These are phyloP conservation scores for Chloris gayana DNA, from an alignment of 176 grass and related monocot genomes.

Conservation along the genomic window DNA sequence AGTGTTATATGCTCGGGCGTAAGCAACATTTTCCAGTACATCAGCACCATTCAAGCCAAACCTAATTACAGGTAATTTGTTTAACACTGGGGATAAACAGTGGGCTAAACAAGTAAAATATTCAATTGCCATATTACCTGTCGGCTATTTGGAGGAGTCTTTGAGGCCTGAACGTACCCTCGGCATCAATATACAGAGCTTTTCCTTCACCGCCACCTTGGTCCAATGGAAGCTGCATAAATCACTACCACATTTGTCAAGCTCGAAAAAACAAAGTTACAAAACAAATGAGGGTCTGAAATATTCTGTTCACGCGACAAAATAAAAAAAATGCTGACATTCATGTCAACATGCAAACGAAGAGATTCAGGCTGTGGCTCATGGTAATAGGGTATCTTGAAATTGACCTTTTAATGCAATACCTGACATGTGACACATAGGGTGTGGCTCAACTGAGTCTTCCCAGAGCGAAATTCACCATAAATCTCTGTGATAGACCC, in stretches of 20 bases:
- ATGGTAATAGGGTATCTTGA: neutral
- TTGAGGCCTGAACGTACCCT: conserved; percentile 92
- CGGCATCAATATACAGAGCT: conserved; percentile 89
- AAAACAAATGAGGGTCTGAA: neutral
- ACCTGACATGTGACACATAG: conserved; percentile 99
- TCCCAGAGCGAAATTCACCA: conserved; percentile 89
- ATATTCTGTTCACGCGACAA: neutral
- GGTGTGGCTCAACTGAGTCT: conserved; percentile 91
- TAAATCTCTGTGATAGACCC: conserved; percentile 97
- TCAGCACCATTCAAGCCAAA: conserved; percentile 95
- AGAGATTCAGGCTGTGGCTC: neutral
- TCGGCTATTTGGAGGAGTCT: conserved; percentile 94
- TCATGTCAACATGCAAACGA: neutral
- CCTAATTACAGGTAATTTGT: conserved; percentile 41
- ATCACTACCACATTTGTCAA: conserved; percentile 21
- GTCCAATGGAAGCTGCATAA: conserved; percentile 81
- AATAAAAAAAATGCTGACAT: neutral
- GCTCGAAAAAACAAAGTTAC: neutral
- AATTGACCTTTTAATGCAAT: conserved; percentile 21
- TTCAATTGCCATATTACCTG: conserved; percentile 46
- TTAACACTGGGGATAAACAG: neutral
- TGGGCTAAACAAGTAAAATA: neutral
- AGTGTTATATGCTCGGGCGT: conserved; percentile 91
- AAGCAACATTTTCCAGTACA: conserved; percentile 97
- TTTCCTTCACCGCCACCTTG: conserved; percentile 99